Evolutionary conservation across 345 rosid genomes (phyloP).

Genomic region (Clausena lansium): DNA sequence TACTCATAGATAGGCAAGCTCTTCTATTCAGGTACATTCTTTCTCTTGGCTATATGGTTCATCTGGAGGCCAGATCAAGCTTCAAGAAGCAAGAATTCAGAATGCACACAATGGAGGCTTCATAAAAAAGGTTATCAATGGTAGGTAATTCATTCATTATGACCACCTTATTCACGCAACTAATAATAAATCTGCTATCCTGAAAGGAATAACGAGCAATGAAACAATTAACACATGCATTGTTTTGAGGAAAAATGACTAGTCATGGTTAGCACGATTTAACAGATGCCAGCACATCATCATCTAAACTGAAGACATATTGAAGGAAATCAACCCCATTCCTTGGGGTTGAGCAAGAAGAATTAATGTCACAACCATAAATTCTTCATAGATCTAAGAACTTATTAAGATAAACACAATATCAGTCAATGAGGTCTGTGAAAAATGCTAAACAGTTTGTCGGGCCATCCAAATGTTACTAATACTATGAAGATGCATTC

Average conservation of each 20-base stretch:
- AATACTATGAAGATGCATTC: background rate
- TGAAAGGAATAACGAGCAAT: background rate
- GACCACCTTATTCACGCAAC: background rate
- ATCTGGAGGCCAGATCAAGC: constrained; percentile 1
- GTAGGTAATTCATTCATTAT: background rate
- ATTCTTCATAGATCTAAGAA: background rate
- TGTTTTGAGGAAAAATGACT: background rate
- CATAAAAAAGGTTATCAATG: background rate
- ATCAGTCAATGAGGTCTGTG: background rate
- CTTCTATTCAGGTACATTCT: constrained; percentile 9
- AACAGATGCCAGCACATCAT: background rate
- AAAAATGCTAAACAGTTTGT: background rate
- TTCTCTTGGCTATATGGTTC: constrained; percentile 20
- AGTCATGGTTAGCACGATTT: background rate
- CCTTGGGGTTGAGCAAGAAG: background rate
- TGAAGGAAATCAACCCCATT: background rate
- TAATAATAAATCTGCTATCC: background rate
- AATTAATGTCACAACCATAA: background rate
- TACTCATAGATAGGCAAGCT: constrained; percentile 14
- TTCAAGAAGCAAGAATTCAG: background rate
- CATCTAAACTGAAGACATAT: background rate
- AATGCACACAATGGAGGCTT: background rate
- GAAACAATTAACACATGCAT: background rate
- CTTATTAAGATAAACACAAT: background rate
- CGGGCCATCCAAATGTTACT: background rate